Base-by-base conservation (phyloP, 176 grass and related monocot species). In the Oryza meridionalis region DNA sequence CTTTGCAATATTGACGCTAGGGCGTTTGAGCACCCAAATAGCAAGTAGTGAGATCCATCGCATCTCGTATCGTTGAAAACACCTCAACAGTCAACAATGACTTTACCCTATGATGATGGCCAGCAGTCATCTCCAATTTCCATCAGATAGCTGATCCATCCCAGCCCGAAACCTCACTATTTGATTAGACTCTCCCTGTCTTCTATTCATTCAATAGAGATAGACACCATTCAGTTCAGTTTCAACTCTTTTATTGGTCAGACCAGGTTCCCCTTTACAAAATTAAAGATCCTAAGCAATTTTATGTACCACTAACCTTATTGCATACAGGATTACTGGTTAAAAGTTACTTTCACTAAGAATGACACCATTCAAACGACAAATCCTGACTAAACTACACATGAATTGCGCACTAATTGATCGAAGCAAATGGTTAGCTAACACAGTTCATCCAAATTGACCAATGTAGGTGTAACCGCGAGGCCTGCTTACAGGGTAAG, bases 401-500 rank as follows among this genome's bases (percentile, higher is more conserved):
- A 58, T 72, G 44, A 43, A 50, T 53, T 43, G 53, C 19, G 84
- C 45, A 53, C 25, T 1, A 21, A 25, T 3, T 29, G 19, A 25
- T 2, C n/a, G 50, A 55, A 61, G 35, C 6, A 67, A 59, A 47
- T 0, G 3, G 79, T 24, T 59, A 67, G 58, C 13, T 62, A 62
- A 59, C 16, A 22, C 22, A 35, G 2, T 21, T n/a, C 32, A 32
- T 1, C 15, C 6, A 38, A 82, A 25, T 77, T 68, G 69, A 69
- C 63, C 72, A 38, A 70, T 33, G 45, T 11, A 67, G 67, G 63
- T 59, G 59, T 44, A 87, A 70, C 21, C 17, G 49, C 1, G 47
- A 86, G 40, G 88, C 7, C 14, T 49, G 67, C 94, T 91, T 88
- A 97, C 94, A 94, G 75, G 5, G 94, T 81, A 61, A 97, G 88